These are phyloP conservation scores for Boletales sp. DNA, from an alignment of 768 basidiomycete species.

Conservation along the genomic window DNA sequence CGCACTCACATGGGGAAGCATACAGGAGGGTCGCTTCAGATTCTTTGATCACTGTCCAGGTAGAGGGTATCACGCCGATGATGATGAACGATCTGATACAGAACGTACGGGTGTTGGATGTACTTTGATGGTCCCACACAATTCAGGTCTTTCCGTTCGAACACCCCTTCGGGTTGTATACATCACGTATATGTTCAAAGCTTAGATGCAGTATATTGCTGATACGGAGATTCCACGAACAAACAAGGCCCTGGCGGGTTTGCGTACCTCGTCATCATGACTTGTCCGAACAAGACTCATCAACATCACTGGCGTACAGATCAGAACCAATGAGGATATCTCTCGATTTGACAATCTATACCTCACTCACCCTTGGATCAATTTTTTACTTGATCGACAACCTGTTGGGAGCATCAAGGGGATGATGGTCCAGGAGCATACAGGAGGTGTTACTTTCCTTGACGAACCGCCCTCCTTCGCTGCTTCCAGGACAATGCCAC, in stretches of 20 bases:
- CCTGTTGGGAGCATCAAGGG: neutral
- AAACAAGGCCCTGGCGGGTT: no score
- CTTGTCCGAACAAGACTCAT: no score
- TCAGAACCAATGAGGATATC: slow-evolving; percentile 8
- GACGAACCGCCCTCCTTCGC: neutral
- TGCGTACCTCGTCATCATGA: no score
- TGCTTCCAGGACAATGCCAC: no score
- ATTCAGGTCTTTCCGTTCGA: no score
- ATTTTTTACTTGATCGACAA: slow-evolving; percentile 6
- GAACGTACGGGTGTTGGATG: neutral
- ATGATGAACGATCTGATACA: neutral
- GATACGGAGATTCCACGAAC: no score
- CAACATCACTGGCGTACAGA: no score
- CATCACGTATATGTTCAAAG: no score
- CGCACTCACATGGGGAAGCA: neutral
- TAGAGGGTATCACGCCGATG: neutral
- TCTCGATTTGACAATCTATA: neutral
- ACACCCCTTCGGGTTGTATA: no score
- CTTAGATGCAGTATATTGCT: no score
- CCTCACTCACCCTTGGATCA: slow-evolving; percentile 17
- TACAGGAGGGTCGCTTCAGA: slow-evolving; percentile 14
- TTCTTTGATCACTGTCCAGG: slow-evolving; percentile 4
- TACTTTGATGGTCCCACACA: neutral
- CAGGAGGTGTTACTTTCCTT: neutral
- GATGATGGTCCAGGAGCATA: neutral